Percentiles rank a stretch among this genome's conserved stretches.
phyloP scores from a whole-genome alignment of 2,329 filamentous ascomycete species.

The Pleoardoris graminearum region DNA sequence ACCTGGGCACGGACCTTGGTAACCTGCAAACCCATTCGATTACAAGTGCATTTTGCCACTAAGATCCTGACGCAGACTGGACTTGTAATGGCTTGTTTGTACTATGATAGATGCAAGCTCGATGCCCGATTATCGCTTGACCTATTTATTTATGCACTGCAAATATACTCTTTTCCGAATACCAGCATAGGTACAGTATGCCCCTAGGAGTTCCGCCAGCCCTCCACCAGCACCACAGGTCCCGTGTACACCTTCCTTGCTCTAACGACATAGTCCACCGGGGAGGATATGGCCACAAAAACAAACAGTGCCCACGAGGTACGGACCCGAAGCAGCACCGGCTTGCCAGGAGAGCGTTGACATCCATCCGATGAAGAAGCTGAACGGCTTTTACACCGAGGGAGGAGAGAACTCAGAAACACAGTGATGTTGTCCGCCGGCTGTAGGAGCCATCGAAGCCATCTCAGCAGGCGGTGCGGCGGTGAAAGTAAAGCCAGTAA shows the following conservation, averaged over 20 bases:
- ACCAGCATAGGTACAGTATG: too few relatives aligned
- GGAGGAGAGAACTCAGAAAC: slow-evolving; percentile 40
- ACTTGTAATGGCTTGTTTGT: too few relatives aligned
- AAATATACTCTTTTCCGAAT: too few relatives aligned
- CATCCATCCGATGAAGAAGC: slow-evolving; percentile 21
- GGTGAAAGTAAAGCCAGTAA: slow-evolving; percentile 37
- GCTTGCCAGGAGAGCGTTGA: not conserved
- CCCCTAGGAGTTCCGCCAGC: slow-evolving; percentile 6
- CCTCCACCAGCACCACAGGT: slow-evolving; percentile 34
- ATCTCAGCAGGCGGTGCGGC: slow-evolving; percentile 41
- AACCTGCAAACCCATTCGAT: too few relatives aligned
- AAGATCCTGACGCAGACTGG: too few relatives aligned
- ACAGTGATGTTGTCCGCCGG: slow-evolving; percentile 44
- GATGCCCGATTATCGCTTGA: too few relatives aligned
- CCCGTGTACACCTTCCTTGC: slow-evolving; percentile 41
- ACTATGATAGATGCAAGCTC: too few relatives aligned
- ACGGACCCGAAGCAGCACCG: slow-evolving; percentile 50
- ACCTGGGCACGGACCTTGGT: too few relatives aligned
- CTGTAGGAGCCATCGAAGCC: slow-evolving; percentile 42
- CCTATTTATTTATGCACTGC: too few relatives aligned
- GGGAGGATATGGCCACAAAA: slow-evolving; percentile 28
- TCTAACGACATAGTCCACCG: slow-evolving; percentile 34
- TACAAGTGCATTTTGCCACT: too few relatives aligned
- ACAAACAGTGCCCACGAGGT: slow-evolving; percentile 52
- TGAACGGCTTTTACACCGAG: slow-evolving; percentile 31